Base-by-base conservation (phyloP, 768 basidiomycete species). In the Trametopsis cervina region DNA sequence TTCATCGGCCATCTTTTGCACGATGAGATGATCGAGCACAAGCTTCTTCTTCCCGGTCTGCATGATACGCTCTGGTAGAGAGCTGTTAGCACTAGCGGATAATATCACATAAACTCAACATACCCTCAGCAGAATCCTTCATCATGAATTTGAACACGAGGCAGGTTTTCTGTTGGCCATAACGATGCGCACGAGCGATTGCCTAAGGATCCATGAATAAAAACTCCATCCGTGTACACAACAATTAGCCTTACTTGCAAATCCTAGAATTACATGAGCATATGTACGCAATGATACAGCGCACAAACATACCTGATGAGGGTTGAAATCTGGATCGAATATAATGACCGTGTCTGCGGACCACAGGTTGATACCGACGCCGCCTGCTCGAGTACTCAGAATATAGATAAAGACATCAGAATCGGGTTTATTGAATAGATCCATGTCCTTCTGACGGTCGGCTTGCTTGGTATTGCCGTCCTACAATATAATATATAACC, bases 261-360 rank as follows among this genome's bases (percentile, higher is more conserved):
- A 67, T 94, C 92, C 85, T 87, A 54, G 39, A 27, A 35, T n/a
- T n/a, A 36, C 9, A 51, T 35, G 54, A 53, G 33, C 5, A 40
- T 9, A 39, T 44, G 27, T 29, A 18, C 54, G 40, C 29, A 33
- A 33, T 33, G 29, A 33, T 24, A 29, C 13, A 17, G 36, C 9
- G 51, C 29, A 38, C 44, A 20, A 29, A 63, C 75, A 22, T 40
- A 85, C 85, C 74, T 87, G 87, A 66, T 96, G 92, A n/a, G 95
- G 95, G 60, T 99, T 99, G 65, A 93, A 99, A 69, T 99, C 96
- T 0, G 93, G 92, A 61, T 99, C 95, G 57, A 84, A 89, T 46
- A 92, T 83, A 38, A 92, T 85, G 23, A 94, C 92, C 0, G 93
- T 95, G 63, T 97, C 95, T 17, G 95, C 94, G 6, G 83, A 88